phyloP scores from a whole-genome alignment of 768 basidiomycete genomes.

The Russula vinacea region DNA sequence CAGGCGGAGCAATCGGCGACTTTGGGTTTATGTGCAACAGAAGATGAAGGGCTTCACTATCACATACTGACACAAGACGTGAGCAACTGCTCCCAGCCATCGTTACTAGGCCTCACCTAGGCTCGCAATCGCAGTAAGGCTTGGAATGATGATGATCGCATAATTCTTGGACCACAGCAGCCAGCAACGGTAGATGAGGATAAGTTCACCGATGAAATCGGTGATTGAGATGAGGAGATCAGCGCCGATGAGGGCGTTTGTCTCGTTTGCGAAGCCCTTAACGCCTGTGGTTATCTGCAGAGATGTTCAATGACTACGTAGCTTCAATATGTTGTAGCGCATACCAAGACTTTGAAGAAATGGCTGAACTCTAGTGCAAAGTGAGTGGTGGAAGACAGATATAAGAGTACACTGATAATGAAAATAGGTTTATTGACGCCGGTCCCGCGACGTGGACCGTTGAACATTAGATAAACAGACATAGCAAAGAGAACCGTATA shows the following conservation, averaged over 20 bases:
- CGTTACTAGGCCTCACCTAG: slow-evolving; percentile 35
- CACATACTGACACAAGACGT: neutral
- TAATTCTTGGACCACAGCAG: slow-evolving; percentile 41
- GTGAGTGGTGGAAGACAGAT: slow-evolving; percentile 5
- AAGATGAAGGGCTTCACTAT: neutral
- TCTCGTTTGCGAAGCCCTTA: slow-evolving; percentile 36
- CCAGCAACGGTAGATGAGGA: slow-evolving; percentile 45
- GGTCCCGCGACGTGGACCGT: neutral
- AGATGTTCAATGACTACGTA: slow-evolving; percentile 1
- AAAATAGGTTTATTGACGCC: slow-evolving; percentile 7
- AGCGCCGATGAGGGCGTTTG: slow-evolving; percentile 35
- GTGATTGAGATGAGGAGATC: slow-evolving; percentile 40
- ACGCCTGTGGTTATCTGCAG: slow-evolving; percentile 35
- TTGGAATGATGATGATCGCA: slow-evolving; percentile 38
- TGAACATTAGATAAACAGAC: slow-evolving; percentile 11
- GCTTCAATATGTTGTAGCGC: slow-evolving; percentile 18
- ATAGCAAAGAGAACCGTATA: slow-evolving; percentile 13
- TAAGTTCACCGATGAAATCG: slow-evolving; percentile 40
- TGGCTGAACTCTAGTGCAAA: slow-evolving; percentile 39
- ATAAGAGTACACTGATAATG: slow-evolving; percentile 11
- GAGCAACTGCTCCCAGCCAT: neutral
- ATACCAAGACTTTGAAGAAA: slow-evolving; percentile 38
- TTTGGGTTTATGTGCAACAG: slow-evolving; percentile 1
- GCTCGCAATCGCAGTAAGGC: slow-evolving; percentile 37
- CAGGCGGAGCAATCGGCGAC: neutral